Conservation (phyloP, 2,329 filamentous ascomycete species). For the Xylariaceae sp. region DNA sequence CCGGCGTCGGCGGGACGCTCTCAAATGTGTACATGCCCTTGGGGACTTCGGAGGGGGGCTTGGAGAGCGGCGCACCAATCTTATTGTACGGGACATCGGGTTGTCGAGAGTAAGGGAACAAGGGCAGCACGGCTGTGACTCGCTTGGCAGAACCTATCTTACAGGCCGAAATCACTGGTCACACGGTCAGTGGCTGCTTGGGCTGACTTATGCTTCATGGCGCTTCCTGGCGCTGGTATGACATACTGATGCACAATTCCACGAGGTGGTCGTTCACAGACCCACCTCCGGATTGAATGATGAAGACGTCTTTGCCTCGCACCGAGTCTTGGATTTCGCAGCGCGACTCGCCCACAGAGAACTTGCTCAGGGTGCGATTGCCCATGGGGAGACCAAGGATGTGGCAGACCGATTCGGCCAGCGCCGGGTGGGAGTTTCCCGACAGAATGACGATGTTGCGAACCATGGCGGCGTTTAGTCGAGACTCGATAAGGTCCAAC, state of each 20-base stretch:
- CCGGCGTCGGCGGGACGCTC: constrained; percentile 80
- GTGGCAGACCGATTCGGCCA: constrained; percentile 81
- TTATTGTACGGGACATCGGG: constrained; percentile 98
- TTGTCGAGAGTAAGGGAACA: constrained; percentile 95
- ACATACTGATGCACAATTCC: constrained; percentile 76
- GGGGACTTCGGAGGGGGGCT: constrained; percentile 45
- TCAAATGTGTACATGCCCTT: constrained; percentile 77
- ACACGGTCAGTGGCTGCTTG: neutral
- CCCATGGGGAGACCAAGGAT: constrained; percentile 81
- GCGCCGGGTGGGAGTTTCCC: constrained; percentile 83
- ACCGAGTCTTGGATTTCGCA: constrained; percentile 96
- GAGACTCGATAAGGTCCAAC: no score
- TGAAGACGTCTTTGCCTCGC: constrained; percentile 96
- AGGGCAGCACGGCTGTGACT: constrained; percentile 86
- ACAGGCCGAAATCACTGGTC: constrained; percentile 84
- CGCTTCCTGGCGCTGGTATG: neutral
- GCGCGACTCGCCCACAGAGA: constrained; percentile 88
- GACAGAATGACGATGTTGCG: constrained; percentile 92
- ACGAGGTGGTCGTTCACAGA: constrained; percentile 95
- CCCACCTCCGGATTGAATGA: constrained; percentile 88
- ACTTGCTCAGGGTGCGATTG: constrained; percentile 80
- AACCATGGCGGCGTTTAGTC: constrained; percentile 55
- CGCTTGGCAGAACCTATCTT: constrained; percentile 86
- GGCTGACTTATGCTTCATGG: constrained; percentile 1
- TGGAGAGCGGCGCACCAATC: constrained; percentile 77